A percentile compares a stretch with the other conserved stretches of the same genome.
Evolutionary conservation across 306 rosid species (phyloP).

Genomic region (Gillenia trifoliata): DNA sequence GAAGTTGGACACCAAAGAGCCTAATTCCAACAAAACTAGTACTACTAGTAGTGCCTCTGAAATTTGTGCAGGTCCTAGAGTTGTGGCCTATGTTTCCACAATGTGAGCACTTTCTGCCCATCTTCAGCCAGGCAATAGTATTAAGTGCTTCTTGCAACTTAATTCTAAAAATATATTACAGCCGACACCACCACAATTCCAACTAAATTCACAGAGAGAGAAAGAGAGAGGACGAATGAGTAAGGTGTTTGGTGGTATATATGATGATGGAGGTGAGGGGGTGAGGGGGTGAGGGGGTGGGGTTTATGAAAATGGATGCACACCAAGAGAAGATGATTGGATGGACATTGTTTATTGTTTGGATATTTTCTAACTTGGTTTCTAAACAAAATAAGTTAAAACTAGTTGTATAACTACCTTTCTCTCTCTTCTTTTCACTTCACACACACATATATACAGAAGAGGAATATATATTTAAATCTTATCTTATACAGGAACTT

Average conservation of each 20-base stretch:
- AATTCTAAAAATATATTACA: neutral
- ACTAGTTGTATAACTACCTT: constrained; percentile 10
- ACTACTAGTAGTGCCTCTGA: constrained; percentile 15
- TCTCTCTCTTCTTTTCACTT: constrained; percentile 6
- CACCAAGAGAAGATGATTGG: constrained; percentile 59
- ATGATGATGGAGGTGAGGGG: constrained; percentile 32
- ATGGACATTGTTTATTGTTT: constrained; percentile 37
- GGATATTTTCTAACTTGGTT: constrained; percentile 26
- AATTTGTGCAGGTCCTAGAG: constrained; percentile 82
- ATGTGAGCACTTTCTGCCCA: constrained; percentile 98
- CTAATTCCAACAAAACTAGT: constrained; percentile 32
- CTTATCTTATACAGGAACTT: constrained; percentile 29
- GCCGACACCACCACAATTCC: neutral
- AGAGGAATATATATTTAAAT: neutral
- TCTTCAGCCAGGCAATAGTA: constrained; percentile 26
- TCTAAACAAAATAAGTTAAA: constrained; percentile 7
- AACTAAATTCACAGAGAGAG: neutral
- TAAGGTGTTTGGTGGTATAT: constrained; percentile 49
- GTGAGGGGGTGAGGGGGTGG: constrained; percentile 26
- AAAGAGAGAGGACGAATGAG: neutral
- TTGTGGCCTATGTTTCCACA: constrained; percentile 92
- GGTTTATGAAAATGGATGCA: constrained; percentile 50
- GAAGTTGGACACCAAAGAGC: constrained; percentile 83
- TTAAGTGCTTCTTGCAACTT: neutral
- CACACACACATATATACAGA: too few species aligned